Evolutionary conservation across 2,329 filamentous ascomycete genomes (phyloP), one percentile per base, ranked within the genome.

Genomic region (Paracoccidioides lutzii): DNA sequence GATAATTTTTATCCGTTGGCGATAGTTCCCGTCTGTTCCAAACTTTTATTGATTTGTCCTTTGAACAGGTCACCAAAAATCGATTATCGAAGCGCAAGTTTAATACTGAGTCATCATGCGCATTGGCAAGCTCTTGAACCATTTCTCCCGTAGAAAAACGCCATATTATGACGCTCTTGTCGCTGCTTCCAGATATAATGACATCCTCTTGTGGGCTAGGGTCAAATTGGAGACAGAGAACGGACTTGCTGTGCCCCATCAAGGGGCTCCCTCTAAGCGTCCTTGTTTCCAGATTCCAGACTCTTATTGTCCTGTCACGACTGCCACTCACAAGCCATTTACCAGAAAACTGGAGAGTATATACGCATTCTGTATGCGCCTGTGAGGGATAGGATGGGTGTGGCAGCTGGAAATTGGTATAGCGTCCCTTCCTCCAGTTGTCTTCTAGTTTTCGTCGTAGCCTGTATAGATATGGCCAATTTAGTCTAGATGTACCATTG

Each of bases 31-130:
- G 78, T 4, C 93, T 83, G 68, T 91, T 97, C 81, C 95, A 98
- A 15, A 98, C 84, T 70, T 96, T 96, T 76, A 98, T 95, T 0
- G 86, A 86, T 70, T 90, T 94, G 70, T 98, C 93, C 69, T 98
- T 98, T 51, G 91, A 97, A 65, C 93, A 97, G 0, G 93, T 98
- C 10, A 97, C 89, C 3, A 98, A 78, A 59, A 94, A 94, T 7
- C 88, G 82, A 61, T 88, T 85, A 66, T 97, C 90, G 62, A 97
- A 98, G 59, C 88, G 82, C 56, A 98, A 82, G 65, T 97, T 97
- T 14, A 98, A 76, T 0, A 98, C 90, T 0, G 91, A 95, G 69
- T 98, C 93, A 35, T 78, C 76, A 67, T 98, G 93, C 0, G 91
- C 91, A 46, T 81, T 78, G 0, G 77, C 77, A 37, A 97, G 81